Percentiles rank a stretch among this genome's conserved stretches.
Conservation (phyloP, 352 stramenopile genomes). For the Pythium chondricola region DNA sequence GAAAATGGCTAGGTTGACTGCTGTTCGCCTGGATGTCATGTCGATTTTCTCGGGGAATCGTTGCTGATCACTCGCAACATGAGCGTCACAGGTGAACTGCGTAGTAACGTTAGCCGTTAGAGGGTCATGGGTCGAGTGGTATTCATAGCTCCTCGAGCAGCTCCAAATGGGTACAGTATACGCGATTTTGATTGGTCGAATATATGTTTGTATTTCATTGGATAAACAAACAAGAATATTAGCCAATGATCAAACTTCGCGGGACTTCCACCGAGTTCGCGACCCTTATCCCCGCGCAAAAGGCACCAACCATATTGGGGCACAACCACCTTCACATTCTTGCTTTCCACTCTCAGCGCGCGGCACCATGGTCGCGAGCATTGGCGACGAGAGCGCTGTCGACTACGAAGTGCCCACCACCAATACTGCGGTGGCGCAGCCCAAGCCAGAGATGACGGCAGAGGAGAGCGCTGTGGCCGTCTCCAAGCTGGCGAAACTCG, state of each 20-base stretch:
- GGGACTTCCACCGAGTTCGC: slow-evolving; percentile 15
- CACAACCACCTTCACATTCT: too few relatives aligned
- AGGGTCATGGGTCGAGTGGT: too few relatives aligned
- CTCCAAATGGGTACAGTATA: slow-evolving; percentile 11
- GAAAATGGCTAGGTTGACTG: too few relatives aligned
- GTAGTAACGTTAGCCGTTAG: too few relatives aligned
- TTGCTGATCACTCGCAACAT: too few relatives aligned
- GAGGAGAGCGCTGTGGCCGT: slow-evolving; percentile 39
- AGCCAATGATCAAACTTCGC: slow-evolving; percentile 19
- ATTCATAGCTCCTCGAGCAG: too few relatives aligned
- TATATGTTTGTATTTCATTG: slow-evolving; percentile 1
- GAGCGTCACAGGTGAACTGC: too few relatives aligned
- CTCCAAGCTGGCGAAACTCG: slow-evolving; percentile 72
- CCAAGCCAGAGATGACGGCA: not conserved
- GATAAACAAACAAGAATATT: not conserved
- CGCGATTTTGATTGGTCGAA: slow-evolving; percentile 1
- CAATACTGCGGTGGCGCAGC: slow-evolving; percentile 9
- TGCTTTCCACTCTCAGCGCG: not conserved
- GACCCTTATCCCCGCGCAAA: slow-evolving; percentile 1
- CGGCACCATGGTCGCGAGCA: slow-evolving; percentile 50
- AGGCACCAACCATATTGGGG: not conserved
- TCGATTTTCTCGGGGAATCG: too few relatives aligned
- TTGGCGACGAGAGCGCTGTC: slow-evolving; percentile 24
- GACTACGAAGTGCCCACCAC: slow-evolving; percentile 21
- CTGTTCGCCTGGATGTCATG: too few relatives aligned